phyloP scores from a whole-genome alignment of 768 basidiomycete species.

The Megacollybia marginata region DNA sequence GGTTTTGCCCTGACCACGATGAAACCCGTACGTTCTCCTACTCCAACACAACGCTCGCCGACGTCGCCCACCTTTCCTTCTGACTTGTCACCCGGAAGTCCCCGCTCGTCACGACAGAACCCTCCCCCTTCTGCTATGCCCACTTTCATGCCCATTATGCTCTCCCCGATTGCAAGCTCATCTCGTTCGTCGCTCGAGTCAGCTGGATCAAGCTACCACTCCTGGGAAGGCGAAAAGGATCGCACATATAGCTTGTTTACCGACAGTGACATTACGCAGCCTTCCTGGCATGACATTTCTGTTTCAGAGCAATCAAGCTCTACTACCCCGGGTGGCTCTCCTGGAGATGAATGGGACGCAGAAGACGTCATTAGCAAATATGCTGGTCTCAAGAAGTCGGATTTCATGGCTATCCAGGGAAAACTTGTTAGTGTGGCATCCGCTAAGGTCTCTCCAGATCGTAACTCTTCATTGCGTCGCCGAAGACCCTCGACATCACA shows the following conservation, averaged over 20 bases:
- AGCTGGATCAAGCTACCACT: conserved; percentile 80
- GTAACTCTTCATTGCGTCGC: conserved; percentile 63
- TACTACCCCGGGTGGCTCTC: conserved; percentile 40
- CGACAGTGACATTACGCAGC: conserved; percentile 39
- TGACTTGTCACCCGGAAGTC: conserved; percentile 30
- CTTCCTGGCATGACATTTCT: conserved; percentile 61
- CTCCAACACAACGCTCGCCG: conserved; percentile 62
- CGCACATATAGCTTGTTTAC: conserved; percentile 50
- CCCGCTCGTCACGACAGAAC: conserved; percentile 52
- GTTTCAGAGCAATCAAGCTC: conserved; percentile 39
- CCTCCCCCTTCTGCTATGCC: conserved; percentile 46
- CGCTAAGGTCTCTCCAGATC: conserved; percentile 51
- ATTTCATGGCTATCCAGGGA: conserved; percentile 69
- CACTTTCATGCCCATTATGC: conserved; percentile 50
- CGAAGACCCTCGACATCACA: conserved; percentile 80
- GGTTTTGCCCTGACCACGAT: conserved; percentile 35
- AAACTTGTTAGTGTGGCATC: conserved; percentile 61
- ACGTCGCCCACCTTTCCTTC: conserved; percentile 43
- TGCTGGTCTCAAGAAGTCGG: conserved; percentile 61
- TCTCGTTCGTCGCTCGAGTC: conserved; percentile 78
- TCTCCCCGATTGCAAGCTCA: conserved; percentile 66
- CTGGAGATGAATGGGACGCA: conserved; percentile 49
- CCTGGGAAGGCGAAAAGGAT: conserved; percentile 58
- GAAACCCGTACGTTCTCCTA: conserved; percentile 48
- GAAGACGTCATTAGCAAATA: conserved; percentile 62